Evolutionary conservation across 805 yeast species (phyloP).

Genomic region (Schizosaccharomyces cryophilus): DNA sequence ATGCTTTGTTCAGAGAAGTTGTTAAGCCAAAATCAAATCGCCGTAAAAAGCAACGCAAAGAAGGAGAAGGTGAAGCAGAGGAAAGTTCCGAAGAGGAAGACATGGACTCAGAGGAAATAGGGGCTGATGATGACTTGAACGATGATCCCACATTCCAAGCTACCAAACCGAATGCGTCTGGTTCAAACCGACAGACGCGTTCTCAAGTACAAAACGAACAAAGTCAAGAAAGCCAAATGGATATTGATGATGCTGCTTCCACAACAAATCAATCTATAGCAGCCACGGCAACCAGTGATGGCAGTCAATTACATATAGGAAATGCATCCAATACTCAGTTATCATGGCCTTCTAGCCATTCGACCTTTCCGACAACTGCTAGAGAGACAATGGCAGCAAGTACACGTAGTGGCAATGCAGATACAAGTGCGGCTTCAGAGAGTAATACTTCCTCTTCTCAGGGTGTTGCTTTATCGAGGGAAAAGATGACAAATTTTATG

Average conservation of each 20-base stretch:
- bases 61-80: conserved; percentile 12
- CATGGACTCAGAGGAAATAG: conserved; percentile 10
- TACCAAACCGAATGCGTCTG: not conserved
- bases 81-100: conserved; percentile 12
- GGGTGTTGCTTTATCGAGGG: conserved; percentile 19
- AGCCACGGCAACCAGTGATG: not conserved
- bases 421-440: not conserved
- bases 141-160: conserved; percentile 2
- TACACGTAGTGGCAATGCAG: not conserved
- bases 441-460: conserved; percentile 9
- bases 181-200: not conserved
- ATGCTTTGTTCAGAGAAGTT: conserved; percentile 62
- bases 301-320: not conserved
- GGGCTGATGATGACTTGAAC: conserved; percentile 3
- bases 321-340: not conserved
- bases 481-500: conserved; percentile 25
- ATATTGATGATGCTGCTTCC: not conserved
- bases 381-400: not conserved
- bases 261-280: not conserved
- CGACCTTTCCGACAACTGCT: not conserved
- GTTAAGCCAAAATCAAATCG: conserved; percentile 17
- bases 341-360: not conserved
- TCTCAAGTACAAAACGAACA: not conserved
- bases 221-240: not conserved
- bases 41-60: conserved; percentile 15